Evolutionary conservation across 306 rosid genomes (phyloP).

Genomic region (Comarum palustre): DNA sequence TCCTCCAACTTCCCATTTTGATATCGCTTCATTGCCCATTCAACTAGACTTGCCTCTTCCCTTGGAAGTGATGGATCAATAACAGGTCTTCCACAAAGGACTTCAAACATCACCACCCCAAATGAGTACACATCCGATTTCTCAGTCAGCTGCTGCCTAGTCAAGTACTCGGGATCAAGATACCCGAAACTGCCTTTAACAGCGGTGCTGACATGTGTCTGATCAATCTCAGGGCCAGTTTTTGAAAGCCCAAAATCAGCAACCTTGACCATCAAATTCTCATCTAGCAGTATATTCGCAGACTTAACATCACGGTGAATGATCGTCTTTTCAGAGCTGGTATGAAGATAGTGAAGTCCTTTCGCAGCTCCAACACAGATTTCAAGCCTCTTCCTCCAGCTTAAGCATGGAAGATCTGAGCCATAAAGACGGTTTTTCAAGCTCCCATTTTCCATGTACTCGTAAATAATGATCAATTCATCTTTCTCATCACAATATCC

Average conservation of each 20-base stretch:
- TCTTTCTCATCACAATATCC: constrained; percentile 61
- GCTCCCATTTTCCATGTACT: constrained; percentile 63
- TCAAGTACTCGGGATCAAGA: constrained; percentile 74
- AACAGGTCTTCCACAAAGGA: constrained; percentile 68
- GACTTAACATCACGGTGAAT: constrained; percentile 75
- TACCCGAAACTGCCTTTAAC: constrained; percentile 77
- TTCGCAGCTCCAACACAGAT: constrained; percentile 74
- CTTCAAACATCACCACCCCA: constrained; percentile 72
- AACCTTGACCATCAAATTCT: constrained; percentile 58
- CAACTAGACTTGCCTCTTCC: constrained; percentile 49
- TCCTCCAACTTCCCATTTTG: constrained; percentile 37
- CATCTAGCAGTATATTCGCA: constrained; percentile 68
- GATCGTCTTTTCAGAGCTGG: constrained; percentile 57
- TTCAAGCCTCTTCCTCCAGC: constrained; percentile 64
- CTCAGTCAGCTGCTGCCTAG: constrained; percentile 55
- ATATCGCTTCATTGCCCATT: constrained; percentile 46
- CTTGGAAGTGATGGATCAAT: constrained; percentile 61
- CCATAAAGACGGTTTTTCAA: constrained; percentile 55
- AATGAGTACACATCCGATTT: constrained; percentile 74
- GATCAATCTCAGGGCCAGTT: constrained; percentile 55
- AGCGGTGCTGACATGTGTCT: constrained; percentile 64
- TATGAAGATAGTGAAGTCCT: constrained; percentile 77
- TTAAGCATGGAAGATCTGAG: constrained; percentile 41
- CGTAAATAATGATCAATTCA: constrained; percentile 63
- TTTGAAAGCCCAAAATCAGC: constrained; percentile 75